Evolutionary conservation across 495 filamentous ascomycete species (phyloP), one percentile per base, ranked within the genome.

Genomic region (Xanthoparmelia taractica): DNA sequence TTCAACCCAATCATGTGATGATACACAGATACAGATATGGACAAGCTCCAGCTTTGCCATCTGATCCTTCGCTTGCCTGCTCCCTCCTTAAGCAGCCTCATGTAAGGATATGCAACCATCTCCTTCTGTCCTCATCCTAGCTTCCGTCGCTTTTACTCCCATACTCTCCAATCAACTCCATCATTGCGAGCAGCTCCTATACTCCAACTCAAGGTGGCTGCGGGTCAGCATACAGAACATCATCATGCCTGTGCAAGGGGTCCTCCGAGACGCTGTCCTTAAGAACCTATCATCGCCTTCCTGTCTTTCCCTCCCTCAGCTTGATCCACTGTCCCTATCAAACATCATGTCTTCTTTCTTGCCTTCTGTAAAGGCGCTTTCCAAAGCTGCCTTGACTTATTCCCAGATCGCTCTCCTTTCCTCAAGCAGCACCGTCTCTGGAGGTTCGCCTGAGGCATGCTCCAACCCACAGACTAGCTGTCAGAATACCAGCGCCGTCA

Each of bases 391-490:
- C 4, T 18, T 52, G 23, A 38, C 54, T 38, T 63, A 60, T 20
- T 58, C 57, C 10, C 40, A 47, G 2, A 11, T 63, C 25, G 33
- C 59, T 34, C 65, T 67, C 34, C 37, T 68, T 25, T 43, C 59
- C 29, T 59, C 66, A 38, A 47, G 59, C 55, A 58, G 36, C 29
- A 36, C 61, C 23, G 58, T 54, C 7, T 48, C 61, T 27, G 66
- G 64, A 43, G 68, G 68, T n/a, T 60, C 66, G 12, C 66, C 68
- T 8, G 52, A 64, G 5, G 47, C 76, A 61, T 87, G 84, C 67
- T 63, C 77, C 15, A 76, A 76, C 25, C 69, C 79, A 0, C 82
- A 85, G 67, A 67, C 84, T 25, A 85, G 82, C 69, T 87, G 84
- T 67, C 77, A 84, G 59, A 80, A 82, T 56, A 77, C 77, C 5